Percentiles rank a stretch among this genome's conserved stretches.
phyloP scores from a whole-genome alignment of 1,284 basidiomycete species.

The Volvariella volvacea region DNA sequence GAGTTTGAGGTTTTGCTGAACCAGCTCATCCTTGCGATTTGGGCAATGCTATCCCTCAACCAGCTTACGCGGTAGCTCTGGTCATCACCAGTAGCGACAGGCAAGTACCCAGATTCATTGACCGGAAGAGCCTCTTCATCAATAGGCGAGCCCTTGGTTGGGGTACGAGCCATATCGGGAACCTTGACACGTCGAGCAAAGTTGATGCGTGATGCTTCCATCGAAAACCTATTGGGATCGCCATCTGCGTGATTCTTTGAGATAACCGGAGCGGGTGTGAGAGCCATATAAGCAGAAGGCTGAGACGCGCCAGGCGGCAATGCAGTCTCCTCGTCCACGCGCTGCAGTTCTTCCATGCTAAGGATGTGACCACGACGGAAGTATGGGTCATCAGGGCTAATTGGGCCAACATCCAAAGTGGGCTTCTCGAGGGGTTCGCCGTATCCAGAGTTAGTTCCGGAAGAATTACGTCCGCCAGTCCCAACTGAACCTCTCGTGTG shows the following conservation, averaged over 20 bases:
- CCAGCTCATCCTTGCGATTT: slow-evolving; percentile 47
- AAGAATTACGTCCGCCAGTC: slow-evolving; percentile 22
- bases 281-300: slow-evolving; percentile 18
- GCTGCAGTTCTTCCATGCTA: slow-evolving; percentile 26
- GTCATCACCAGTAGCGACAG: too few species aligned
- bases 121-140: too few species aligned
- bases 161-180: too few species aligned
- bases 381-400: slow-evolving; percentile 20
- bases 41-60: slow-evolving; percentile 32
- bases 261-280: slow-evolving; percentile 21
- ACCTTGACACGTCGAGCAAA: too few species aligned
- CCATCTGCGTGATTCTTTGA: slow-evolving; percentile 1
- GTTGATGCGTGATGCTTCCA: too few species aligned
- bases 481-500: too few species aligned
- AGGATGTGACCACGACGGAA: slow-evolving; percentile 21
- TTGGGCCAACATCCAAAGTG: slow-evolving; percentile 23
- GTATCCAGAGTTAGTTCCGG: slow-evolving; percentile 31
- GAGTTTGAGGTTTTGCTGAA: slow-evolving; percentile 26
- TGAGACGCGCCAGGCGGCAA: slow-evolving; percentile 5
- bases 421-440: slow-evolving; percentile 28
- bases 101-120: too few species aligned
- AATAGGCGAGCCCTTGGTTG: too few species aligned
- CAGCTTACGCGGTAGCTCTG: background rate
- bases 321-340: slow-evolving; percentile 26
- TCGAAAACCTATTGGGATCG: too few species aligned